Conservation (phyloP, 1,284 basidiomycete genomes). For the Ustilago lituana region DNA sequence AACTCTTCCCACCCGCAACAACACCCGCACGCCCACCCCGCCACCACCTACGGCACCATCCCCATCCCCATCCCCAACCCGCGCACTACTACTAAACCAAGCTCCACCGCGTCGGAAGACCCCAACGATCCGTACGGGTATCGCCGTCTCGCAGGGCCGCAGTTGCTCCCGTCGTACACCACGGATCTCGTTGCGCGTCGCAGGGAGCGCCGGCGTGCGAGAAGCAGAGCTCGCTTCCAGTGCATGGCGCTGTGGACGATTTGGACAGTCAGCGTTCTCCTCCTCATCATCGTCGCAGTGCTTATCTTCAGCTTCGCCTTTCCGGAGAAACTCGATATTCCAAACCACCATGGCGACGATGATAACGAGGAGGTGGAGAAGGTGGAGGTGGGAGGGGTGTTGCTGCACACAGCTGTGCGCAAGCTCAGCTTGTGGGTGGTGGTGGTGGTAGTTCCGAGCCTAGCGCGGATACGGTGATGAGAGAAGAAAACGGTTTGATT, state of each 20-base stretch:
- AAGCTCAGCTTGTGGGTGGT: too few relatives aligned
- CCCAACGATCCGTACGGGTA: slow-evolving; percentile 50
- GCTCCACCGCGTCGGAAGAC: slow-evolving; percentile 1
- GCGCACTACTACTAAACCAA: background rate
- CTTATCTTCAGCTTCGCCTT: slow-evolving; percentile 26
- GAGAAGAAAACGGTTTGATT: too few relatives aligned
- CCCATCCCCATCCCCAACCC: slow-evolving; percentile 2
- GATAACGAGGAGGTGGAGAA: too few relatives aligned
- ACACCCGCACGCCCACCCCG: background rate
- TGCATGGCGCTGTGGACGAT: slow-evolving; percentile 53
- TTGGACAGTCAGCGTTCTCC: slow-evolving; percentile 35
- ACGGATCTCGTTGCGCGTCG: slow-evolving; percentile 33
- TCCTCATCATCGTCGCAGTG: slow-evolving; percentile 25
- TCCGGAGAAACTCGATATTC: slow-evolving; percentile 28
- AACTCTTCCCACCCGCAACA: background rate
- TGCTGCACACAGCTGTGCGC: too few relatives aligned
- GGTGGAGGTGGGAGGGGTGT: too few relatives aligned
- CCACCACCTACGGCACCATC: slow-evolving; percentile 17
- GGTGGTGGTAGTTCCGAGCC: too few relatives aligned
- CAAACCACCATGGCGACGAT: slow-evolving; percentile 17
- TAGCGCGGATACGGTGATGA: too few relatives aligned
- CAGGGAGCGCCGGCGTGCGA: slow-evolving; percentile 28
- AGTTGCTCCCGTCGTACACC: slow-evolving; percentile 36
- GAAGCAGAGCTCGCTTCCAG: slow-evolving; percentile 36
- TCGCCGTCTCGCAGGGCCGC: slow-evolving; percentile 38